Conservation (phyloP, 2,329 filamentous ascomycete genomes). For the Ceratocystis colombiana region DNA sequence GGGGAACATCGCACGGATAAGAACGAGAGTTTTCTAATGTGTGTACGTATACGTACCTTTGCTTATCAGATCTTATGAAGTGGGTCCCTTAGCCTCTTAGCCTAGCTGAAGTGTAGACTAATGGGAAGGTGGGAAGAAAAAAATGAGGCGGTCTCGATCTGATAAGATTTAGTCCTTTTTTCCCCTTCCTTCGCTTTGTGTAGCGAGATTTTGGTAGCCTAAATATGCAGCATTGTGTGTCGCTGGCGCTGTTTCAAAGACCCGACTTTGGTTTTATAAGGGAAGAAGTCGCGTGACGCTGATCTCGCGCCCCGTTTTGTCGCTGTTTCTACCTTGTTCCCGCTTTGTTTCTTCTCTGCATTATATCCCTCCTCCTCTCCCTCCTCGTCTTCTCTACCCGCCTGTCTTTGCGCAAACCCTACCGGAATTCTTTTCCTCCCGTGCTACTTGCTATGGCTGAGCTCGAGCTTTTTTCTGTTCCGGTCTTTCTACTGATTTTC, state of each 20-base stretch:
- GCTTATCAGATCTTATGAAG: constrained; percentile 21
- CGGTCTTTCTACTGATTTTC: constrained; percentile 84
- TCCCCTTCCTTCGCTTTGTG: neutral
- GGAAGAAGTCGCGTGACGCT: too few relatives aligned
- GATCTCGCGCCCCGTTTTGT: too few relatives aligned
- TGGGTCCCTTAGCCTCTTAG: neutral
- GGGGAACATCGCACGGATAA: neutral
- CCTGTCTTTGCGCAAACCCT: neutral
- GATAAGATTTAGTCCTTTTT: constrained; percentile 20
- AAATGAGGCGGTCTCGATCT: constrained; percentile 22
- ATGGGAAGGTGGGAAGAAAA: neutral
- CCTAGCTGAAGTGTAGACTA: neutral
- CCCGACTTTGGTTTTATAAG: too few relatives aligned
- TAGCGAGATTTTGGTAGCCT: neutral
- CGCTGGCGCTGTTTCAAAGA: too few relatives aligned
- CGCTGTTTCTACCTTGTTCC: too few relatives aligned
- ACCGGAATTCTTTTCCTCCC: too few relatives aligned
- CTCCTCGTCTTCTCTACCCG: neutral
- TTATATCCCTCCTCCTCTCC: neutral
- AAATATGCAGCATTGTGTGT: too few relatives aligned
- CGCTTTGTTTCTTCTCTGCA: neutral
- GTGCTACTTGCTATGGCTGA: constrained; percentile 39
- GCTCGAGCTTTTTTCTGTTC: constrained; percentile 62
- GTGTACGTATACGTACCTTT: neutral
- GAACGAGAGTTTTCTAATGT: neutral